Evolutionary conservation across 768 basidiomycete genomes (phyloP).

Genomic region (Suillus alpinus): DNA sequence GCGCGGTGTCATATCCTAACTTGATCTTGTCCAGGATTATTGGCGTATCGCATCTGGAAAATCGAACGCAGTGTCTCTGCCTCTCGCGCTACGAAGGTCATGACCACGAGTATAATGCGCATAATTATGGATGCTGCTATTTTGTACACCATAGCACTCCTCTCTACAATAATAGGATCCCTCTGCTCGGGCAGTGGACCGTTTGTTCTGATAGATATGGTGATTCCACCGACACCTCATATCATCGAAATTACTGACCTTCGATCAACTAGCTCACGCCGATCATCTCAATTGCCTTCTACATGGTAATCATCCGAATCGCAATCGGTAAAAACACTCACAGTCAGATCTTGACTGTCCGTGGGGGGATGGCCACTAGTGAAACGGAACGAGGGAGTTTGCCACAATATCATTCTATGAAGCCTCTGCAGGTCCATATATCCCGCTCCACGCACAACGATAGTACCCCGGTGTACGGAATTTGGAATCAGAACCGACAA

Average conservation of each 20-base stretch:
- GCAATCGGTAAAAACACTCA: slow-evolving; percentile 2
- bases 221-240: not conserved
- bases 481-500: not conserved
- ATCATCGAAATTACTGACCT: not conserved
- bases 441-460: not conserved
- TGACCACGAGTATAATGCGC: slow-evolving; percentile 19
- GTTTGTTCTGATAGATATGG: slow-evolving; percentile 19
- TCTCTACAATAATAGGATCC: slow-evolving; percentile 31
- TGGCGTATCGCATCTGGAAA: not conserved
- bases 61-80: not conserved
- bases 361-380: not conserved
- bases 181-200: slow-evolving; percentile 27
- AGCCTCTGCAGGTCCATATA: slow-evolving; percentile 5
- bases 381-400: not conserved
- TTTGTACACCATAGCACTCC: slow-evolving; percentile 32
- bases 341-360: not conserved
- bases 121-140: slow-evolving; percentile 17
- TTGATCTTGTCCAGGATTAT: not conserved
- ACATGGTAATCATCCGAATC: not conserved
- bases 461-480: not conserved
- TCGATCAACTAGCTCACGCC: not conserved
- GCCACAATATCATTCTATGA: not conserved
- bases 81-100: not conserved
- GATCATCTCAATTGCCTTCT: not conserved
- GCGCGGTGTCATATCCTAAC: not conserved